Base-by-base conservation (phyloP, 2,329 filamentous ascomycete genomes). In the Fusarium irregulare region DNA sequence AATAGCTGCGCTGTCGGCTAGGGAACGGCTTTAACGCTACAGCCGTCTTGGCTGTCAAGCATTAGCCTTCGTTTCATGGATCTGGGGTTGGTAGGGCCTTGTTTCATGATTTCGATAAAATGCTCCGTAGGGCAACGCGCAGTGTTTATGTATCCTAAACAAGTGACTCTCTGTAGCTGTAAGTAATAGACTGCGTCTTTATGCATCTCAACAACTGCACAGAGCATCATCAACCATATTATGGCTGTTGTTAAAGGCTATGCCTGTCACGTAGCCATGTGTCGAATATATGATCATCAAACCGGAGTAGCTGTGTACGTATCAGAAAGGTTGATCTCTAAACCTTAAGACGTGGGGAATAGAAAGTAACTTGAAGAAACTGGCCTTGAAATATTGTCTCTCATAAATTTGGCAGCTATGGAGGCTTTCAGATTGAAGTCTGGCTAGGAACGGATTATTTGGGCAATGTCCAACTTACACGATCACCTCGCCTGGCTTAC, bases 1-100 rank as follows among this genome's bases (percentile, higher is more conserved):
- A 23, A 68, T 30, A 37, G 34, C 34, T 37, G 40, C 44, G 41
- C 46, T 71, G 68, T 71, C 68, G 68, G 68, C 68, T 56, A 71
- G 68, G 68, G 49, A 71, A 71, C 68, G 51, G 56, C 53, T 68
- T 54, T 60, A 58, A 60, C 50, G 54, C 46, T 64, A 57, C 51
- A 14, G 44, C 59, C 25, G 46, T 34, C 55, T 50, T 53, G 42
- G 46, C 37, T 44, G 12, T 25, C 21, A 44, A 54, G 47, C 50
- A n/a, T 25, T 27, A 44, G n/a, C 23, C 21, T 10, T 37, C 18
- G 45, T 34, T 42, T 56, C 44, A 64, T 49, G 59, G 59, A 57
- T 64, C 59, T 20, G 30, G 59, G 59, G 34, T 49, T 40, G n/a
- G 18, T 23, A 46, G 58, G 30, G 25, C n/a, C n/a, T 37, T 48